Evolutionary conservation across 1,284 basidiomycete genomes (phyloP).

Genomic region (Gymnopus androsaceus): DNA sequence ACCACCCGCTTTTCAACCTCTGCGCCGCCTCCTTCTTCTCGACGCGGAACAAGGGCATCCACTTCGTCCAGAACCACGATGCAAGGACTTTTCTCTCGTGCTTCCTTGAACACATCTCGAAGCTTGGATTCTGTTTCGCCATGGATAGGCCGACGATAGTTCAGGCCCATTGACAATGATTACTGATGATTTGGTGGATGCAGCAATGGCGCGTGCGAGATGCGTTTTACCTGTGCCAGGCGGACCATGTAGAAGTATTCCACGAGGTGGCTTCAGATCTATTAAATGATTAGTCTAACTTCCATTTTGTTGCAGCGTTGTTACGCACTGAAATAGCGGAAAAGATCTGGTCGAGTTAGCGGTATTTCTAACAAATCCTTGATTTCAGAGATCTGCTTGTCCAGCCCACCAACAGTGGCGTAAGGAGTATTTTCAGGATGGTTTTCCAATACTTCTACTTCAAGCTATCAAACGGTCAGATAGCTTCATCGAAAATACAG

Average conservation of each 20-base stretch:
- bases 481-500: not conserved
- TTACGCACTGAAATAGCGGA: constrained; percentile 78
- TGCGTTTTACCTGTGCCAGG: constrained; percentile 96
- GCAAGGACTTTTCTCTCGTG: constrained; percentile 80
- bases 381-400: constrained; percentile 87
- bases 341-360: constrained; percentile 86
- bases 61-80: constrained; percentile 97
- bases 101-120: constrained; percentile 87
- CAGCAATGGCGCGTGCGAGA: constrained; percentile 85
- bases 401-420: constrained; percentile 84
- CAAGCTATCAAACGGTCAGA: constrained; percentile 33
- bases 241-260: constrained; percentile 88
- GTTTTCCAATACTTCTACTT: constrained; percentile 46
- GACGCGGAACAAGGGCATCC: constrained; percentile 88
- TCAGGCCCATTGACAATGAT: constrained; percentile 94
- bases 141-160: constrained; percentile 91
- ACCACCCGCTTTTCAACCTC: constrained; percentile 97
- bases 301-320: constrained; percentile 18
- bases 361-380: constrained; percentile 95
- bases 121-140: constrained; percentile 95
- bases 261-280: constrained; percentile 88
- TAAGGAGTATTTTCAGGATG: constrained; percentile 55
- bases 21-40: constrained; percentile 86
- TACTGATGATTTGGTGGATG: constrained; percentile 78
- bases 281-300: constrained; percentile 16